phyloP scores from a whole-genome alignment of 2,329 filamentous ascomycete genomes.

The Colletotrichum sp. region DNA sequence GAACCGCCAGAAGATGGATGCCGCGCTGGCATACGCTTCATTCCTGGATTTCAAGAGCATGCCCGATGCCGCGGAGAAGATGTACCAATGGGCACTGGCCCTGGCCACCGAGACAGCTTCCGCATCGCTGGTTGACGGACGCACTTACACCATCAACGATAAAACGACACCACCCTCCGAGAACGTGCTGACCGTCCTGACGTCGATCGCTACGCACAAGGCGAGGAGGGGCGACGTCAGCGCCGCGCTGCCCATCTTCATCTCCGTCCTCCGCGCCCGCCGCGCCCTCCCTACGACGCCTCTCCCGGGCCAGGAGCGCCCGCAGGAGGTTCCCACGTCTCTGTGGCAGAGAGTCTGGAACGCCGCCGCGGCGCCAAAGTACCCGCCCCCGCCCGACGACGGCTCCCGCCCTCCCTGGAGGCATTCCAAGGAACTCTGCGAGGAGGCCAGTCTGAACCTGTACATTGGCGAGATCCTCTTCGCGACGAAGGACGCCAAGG shows the following conservation, averaged over 20 bases:
- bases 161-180: conserved; percentile 63
- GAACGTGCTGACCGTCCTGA: conserved; percentile 79
- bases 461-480: conserved; percentile 96
- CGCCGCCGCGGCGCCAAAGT: conserved; percentile 56
- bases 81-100: conserved; percentile 78
- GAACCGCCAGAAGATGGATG: conserved; percentile 79
- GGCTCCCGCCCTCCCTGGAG: conserved; percentile 73
- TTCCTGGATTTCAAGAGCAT: conserved; percentile 82
- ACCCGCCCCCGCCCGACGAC: conserved; percentile 73
- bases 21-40: conserved; percentile 81
- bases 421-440: conserved; percentile 71
- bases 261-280: conserved; percentile 82
- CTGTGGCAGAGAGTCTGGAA: conserved; percentile 20
- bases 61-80: conserved; percentile 68
- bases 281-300: conserved; percentile 58
- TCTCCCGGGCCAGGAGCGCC: conserved; percentile 24
- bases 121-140: conserved; percentile 56
- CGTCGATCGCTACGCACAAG: conserved; percentile 78
- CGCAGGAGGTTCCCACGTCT: background rate
- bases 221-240: conserved; percentile 72
- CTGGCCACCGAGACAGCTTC: conserved; percentile 67
- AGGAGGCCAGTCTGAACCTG: conserved; percentile 84
- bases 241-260: conserved; percentile 79
- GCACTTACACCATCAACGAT: conserved; percentile 70
- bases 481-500: conserved; percentile 57